Percentiles rank a stretch among this genome's conserved stretches.
phyloP scores from a whole-genome alignment of 768 basidiomycete genomes.

The Sutorius australiensis region DNA sequence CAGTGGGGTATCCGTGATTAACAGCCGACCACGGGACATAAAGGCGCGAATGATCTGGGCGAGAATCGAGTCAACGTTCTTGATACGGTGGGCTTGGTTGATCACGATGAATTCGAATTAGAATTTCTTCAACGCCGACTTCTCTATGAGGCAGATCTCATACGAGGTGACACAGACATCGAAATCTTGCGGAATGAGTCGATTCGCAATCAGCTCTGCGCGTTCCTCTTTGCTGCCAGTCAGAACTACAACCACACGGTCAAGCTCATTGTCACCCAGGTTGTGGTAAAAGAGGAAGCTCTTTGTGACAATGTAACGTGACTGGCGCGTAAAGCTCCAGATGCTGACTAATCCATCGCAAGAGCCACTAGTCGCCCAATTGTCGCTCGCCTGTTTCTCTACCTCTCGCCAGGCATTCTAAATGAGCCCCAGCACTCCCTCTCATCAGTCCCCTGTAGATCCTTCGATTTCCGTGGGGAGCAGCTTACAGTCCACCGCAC shows the following conservation, averaged over 20 bases:
- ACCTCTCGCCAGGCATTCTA: too few species aligned
- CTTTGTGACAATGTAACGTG: slow-evolving; percentile 19
- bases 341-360: too few species aligned
- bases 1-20: slow-evolving; percentile 95
- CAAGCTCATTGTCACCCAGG: slow-evolving; percentile 19
- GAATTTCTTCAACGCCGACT: slow-evolving; percentile 88
- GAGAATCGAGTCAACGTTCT: slow-evolving; percentile 95
- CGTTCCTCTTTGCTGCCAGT: slow-evolving; percentile 91
- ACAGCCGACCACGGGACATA: slow-evolving; percentile 78
- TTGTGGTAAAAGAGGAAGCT: slow-evolving; percentile 22
- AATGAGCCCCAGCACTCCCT: too few species aligned
- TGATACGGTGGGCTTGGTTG: slow-evolving; percentile 98
- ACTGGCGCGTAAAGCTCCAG: slow-evolving; percentile 21
- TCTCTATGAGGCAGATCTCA: slow-evolving; percentile 95
- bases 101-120: slow-evolving; percentile 98
- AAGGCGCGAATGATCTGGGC: slow-evolving; percentile 93
- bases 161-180: slow-evolving; percentile 95
- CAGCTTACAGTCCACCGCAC: too few species aligned
- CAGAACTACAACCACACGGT: slow-evolving; percentile 54
- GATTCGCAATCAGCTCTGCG: slow-evolving; percentile 69
- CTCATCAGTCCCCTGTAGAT: too few species aligned
- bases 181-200: slow-evolving; percentile 83
- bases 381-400: too few species aligned
- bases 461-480: too few species aligned
- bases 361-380: too few species aligned